Conservation (phyloP, 1,284 basidiomycete genomes). For the Microstroma glucosiphilum region DNA sequence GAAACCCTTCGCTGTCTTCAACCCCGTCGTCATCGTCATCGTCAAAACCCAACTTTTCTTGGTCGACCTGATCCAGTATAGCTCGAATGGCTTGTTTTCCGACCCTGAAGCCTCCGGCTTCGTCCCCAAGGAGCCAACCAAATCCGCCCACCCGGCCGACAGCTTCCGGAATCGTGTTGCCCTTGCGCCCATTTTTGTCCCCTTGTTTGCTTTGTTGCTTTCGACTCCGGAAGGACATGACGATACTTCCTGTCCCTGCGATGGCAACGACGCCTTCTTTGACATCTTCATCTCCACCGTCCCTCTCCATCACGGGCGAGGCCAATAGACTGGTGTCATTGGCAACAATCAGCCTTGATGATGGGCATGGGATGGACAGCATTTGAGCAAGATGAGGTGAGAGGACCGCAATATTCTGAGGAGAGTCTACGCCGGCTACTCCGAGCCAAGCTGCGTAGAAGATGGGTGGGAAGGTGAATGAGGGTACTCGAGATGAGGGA, state of each 20-base stretch:
- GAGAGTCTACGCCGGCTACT: conserved; percentile 27
- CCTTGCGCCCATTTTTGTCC: not conserved
- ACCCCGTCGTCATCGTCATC: conserved; percentile 13
- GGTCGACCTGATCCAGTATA: conserved; percentile 22
- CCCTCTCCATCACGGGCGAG: conserved; percentile 15
- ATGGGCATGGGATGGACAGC: conserved; percentile 13
- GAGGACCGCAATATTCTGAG: conserved; percentile 15
- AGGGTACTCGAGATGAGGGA: not conserved
- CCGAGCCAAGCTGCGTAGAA: conserved; percentile 33
- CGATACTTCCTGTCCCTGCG: conserved; percentile 36
- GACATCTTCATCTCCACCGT: not conserved
- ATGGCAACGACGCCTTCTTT: conserved; percentile 26
- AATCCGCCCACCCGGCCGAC: conserved; percentile 25
- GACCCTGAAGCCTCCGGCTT: conserved; percentile 28
- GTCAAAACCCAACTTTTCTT: conserved; percentile 13
- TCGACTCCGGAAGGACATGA: conserved; percentile 21
- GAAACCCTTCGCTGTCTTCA: not conserved
- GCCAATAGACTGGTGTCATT: conserved; percentile 33
- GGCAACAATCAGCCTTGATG: conserved; percentile 20
- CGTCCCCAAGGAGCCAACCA: conserved; percentile 37
- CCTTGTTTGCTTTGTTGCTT: not conserved
- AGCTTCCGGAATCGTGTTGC: conserved; percentile 11
- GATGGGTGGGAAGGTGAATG: not conserved
- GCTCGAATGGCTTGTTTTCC: conserved; percentile 25
- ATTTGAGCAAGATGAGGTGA: conserved; percentile 13